Base-by-base conservation (phyloP, 83 land plant species). In the Diphasiastrum complanatum region DNA sequence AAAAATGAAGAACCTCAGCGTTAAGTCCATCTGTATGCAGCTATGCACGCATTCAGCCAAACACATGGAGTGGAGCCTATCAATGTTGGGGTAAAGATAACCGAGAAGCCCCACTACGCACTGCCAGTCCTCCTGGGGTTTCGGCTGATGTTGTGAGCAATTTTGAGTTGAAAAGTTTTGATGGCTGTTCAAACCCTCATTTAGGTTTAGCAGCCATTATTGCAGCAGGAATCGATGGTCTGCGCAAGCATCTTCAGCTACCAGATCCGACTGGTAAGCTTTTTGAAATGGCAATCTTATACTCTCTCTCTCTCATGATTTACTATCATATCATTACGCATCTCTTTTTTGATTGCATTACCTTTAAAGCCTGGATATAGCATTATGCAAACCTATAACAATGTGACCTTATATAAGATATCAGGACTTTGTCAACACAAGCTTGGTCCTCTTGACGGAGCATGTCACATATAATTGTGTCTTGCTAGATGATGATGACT, bases 61-160 rank as follows among this genome's bases (percentile, higher is more conserved):
- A 86, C 67, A 95, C 86, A 48, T 95, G 99, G 99, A 85, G 92
- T 76, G 99, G 99, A 52, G 99, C 96, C 14, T 86, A 78, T 58
- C 80, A 75, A 32, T 89, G 96, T 64, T 95, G 99, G 99, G 99
- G 99, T 43, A 71, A 68, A 36, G 89, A 89, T 51, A 95, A 95
- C 51, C 75, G 86, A 52, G 99, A 95, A 73, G 96, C 99, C 61
- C 80, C 99, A 28, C 37, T 95, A 33, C 79, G 99, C 64, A 84
- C 96, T 30, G 83, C 93, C 32, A 77, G 86, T 53, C 92, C 96
- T 40, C 92, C 92, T 55, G 96, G 89, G 5, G 43, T 70, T 24
- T 57, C 72, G 33, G 64, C 49, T 60, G 89, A 75, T 61, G 47
- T 77, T 43, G 99, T 89, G 11, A 95, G 96, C 74, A 95, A 95